Conservation (phyloP, 139 green algal genomes). For the Tetraselmis striata region DNA sequence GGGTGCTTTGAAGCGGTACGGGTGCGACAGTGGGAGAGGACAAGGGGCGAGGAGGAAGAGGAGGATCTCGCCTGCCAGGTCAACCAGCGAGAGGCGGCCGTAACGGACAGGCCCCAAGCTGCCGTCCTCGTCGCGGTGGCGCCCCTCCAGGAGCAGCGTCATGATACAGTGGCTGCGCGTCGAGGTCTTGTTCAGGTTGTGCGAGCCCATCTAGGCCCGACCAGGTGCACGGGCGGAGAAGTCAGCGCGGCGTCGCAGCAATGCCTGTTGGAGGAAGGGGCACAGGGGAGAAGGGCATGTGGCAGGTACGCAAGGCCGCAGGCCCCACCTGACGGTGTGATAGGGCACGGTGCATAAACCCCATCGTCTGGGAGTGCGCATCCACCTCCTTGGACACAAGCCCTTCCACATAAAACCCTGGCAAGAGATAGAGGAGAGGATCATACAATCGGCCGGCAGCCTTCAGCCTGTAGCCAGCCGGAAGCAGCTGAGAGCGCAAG, state of each 20-base stretch:
- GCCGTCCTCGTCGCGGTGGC: slow-evolving; percentile 4
- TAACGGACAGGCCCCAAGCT: slow-evolving; percentile 27
- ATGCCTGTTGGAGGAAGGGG: too few relatives aligned
- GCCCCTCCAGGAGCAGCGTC: slow-evolving; percentile 43
- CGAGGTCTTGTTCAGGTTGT: slow-evolving; percentile 57
- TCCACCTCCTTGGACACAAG: slow-evolving; percentile 24
- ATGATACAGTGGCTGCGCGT: slow-evolving; percentile 64
- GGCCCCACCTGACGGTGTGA: slow-evolving; percentile 28
- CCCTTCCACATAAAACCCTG: slow-evolving; percentile 58
- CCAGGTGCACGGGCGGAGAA: too few relatives aligned
- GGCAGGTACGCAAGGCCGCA: neutral
- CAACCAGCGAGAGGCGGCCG: slow-evolving; percentile 56
- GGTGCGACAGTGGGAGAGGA: too few relatives aligned
- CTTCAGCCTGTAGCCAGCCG: too few relatives aligned
- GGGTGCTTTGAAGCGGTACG: too few relatives aligned
- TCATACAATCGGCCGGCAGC: too few relatives aligned
- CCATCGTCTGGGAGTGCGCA: slow-evolving; percentile 23
- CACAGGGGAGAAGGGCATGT: too few relatives aligned
- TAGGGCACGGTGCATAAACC: slow-evolving; percentile 34
- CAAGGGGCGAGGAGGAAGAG: too few relatives aligned
- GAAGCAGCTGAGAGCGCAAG: too few relatives aligned
- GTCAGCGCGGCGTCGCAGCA: too few relatives aligned
- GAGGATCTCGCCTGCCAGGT: too few relatives aligned
- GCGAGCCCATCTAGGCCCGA: slow-evolving; percentile 25
- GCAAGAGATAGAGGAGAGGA: too few relatives aligned